Evolutionary conservation across 2,329 filamentous ascomycete species (phyloP), one percentile per base, ranked within the genome.

Genomic region (Phialophora macrospora): DNA sequence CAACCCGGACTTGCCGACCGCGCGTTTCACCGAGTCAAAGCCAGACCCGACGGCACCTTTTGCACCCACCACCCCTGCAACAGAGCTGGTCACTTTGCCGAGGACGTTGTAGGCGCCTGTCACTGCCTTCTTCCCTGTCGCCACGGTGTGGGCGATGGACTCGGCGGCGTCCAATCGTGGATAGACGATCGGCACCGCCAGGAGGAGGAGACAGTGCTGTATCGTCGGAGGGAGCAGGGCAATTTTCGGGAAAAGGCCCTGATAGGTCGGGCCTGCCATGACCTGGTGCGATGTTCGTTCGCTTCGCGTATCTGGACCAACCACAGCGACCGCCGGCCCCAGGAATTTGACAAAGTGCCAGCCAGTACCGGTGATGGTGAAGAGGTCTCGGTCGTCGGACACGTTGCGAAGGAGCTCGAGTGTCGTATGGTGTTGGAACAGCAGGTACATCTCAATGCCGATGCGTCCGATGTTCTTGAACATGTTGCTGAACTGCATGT

Each of bases 261-360:
- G 95, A 75, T 99, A 99, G 0, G 95, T 98, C 52, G 93, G 93
- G 0, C 95, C 95, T 4, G 94, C 94, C 85, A 99, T 90, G 62
- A 99, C 95, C 73, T 96, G 92, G 67, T 89, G 88, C 67, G 92
- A 92, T 60, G 91, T 97, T 59, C 95, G 84, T 79, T 99, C 95
- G 4, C 93, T 97, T 60, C 95, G 88, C 72, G 93, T 94, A 77
- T 99, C 95, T 1, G 92, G 90, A 0, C 94, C 95, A 58, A 97
- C 89, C 0, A 96, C 90, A 0, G 92, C 93, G 12, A 99, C 89
- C 4, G 91, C 91, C 0, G 95, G 95, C 0, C 95, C 95, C 5
- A 99, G 86, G 73, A 91, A 97, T 79, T 99, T 99, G 79, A 99
- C 87, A 77, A 98, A 99, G 78, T 99, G 95, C 95, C 95, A 99